Base-by-base conservation (phyloP, 352 stramenopile species). In the Pythium chondricola region DNA sequence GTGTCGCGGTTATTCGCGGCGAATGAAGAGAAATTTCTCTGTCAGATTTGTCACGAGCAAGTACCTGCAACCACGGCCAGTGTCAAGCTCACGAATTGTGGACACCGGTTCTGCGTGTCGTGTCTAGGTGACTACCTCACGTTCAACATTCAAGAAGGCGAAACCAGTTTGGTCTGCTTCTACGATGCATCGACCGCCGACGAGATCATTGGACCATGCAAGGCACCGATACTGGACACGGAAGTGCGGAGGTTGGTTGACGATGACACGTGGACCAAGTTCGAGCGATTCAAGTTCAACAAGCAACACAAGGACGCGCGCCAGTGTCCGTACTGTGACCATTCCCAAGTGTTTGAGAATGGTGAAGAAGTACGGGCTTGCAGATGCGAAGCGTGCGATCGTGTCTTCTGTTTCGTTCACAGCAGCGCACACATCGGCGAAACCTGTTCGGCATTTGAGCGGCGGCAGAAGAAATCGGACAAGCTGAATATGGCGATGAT, bases 391-490 rank as follows among this genome's bases (percentile, higher is more conserved):
- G 33, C 39, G 0, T 86, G 74, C 33, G 50, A 51, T 4, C 64
- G 65, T 6, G 71, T 81, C 20, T 96, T 91, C 58, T 96, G 87
- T 48, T 96, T 93, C 42, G 70, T 86, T 18, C 83, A 95, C 47
- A 37, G 38, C 24, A 93, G 71, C 37, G 77, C 85, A 0, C 81
- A 95, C 50, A 51, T 71, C 22, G 73, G 70, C 30, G 52, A 63
- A 8, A 70, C 66, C 1, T 96, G 86, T 56, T 62, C 67, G 18
- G 65, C 79, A 27, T 94, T 95, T 61, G 74, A 88, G 53, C 72
- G 71, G 47, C 67, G 73, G 17, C 81, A 82, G 46, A 61, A 72
- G 24, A 71, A 82, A 17, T 69, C 78, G 24, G 72, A 83, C 24
- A 86, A 87, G 48, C 53, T 83, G 18, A 93, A 88, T 41, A 75